These are phyloP conservation scores for Starmera dryadoides DNA, from an alignment of 805 yeast species.

Conservation along the genomic window DNA sequence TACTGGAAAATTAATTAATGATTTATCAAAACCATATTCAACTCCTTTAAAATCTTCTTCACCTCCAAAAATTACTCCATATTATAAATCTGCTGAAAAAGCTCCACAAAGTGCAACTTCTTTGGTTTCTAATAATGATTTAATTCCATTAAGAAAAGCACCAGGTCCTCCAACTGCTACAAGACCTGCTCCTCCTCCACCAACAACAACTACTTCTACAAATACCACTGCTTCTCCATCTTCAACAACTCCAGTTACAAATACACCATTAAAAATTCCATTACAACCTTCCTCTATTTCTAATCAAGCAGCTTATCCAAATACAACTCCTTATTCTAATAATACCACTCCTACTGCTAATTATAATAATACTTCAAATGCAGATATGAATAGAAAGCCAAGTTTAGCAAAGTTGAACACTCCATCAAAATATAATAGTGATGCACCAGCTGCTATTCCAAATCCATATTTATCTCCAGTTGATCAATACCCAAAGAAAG, in stretches of 20 bases:
- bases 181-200: slow-evolving; percentile 2
- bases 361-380: not conserved
- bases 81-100: slow-evolving; percentile 5
- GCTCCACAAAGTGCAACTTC: slow-evolving; percentile 4
- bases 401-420: not conserved
- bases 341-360: not conserved
- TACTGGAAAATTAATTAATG: slow-evolving; percentile 26
- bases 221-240: slow-evolving; percentile 2
- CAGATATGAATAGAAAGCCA: not conserved
- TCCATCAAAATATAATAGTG: slow-evolving; percentile 6
- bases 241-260: slow-evolving; percentile 4
- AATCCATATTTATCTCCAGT: slow-evolving; percentile 13
- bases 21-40: slow-evolving; percentile 34
- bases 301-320: not conserved
- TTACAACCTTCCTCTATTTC: not conserved
- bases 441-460: slow-evolving; percentile 11
- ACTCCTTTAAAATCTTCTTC: slow-evolving; percentile 36
- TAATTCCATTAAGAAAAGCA: slow-evolving; percentile 46
- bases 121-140: slow-evolving; percentile 18
- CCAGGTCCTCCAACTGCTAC: slow-evolving; percentile 33
- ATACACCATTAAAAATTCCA: not conserved
- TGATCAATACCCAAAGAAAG: not conserved
- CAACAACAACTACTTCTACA: slow-evolving; percentile 5
- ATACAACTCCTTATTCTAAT: not conserved
- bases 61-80: slow-evolving; percentile 27